Percentiles rank a stretch among this genome's conserved stretches.
Evolutionary conservation across 345 rosid genomes (phyloP).

Genomic region (Microthlaspi erraticum): DNA sequence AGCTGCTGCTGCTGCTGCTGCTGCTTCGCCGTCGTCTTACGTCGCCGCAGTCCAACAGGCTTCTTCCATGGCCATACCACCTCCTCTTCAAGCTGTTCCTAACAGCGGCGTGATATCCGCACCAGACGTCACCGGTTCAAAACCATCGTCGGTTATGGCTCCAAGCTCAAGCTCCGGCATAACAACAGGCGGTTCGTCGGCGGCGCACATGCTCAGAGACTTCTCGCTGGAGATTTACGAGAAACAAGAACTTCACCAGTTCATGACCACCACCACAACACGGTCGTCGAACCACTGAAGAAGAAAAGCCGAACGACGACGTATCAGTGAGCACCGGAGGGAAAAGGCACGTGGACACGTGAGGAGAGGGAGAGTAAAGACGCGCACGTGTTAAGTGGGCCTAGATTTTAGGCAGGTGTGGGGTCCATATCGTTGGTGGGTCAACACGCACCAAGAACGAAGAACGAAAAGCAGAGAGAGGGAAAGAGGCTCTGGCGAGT

Average conservation of each 20-base stretch:
- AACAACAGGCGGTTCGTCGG: constrained; percentile 31
- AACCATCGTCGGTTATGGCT: constrained; percentile 55
- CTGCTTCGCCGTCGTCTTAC: constrained; percentile 50
- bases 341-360: constrained; percentile 64
- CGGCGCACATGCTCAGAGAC: constrained; percentile 69
- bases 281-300: constrained; percentile 58
- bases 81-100: constrained; percentile 9
- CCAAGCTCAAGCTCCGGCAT: constrained; percentile 58
- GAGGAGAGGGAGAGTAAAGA: constrained; percentile 39
- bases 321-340: constrained; percentile 21
- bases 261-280: constrained; percentile 49
- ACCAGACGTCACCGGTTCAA: constrained; percentile 45
- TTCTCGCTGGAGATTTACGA: constrained; percentile 79
- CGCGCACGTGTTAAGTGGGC: constrained; percentile 72
- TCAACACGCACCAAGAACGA: constrained; percentile 50
- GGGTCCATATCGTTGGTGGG: constrained; percentile 58
- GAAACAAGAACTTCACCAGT: constrained; percentile 66
- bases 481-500: constrained; percentile 1
- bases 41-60: constrained; percentile 62
- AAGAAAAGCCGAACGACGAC: not conserved
- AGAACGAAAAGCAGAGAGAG: not conserved
- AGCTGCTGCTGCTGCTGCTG: constrained; percentile 54
- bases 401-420: constrained; percentile 42
- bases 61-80: constrained; percentile 45
- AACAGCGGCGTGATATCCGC: constrained; percentile 32